phyloP scores from a whole-genome alignment of 2,329 filamentous ascomycete genomes.

The Paracamarosporium sp. region DNA sequence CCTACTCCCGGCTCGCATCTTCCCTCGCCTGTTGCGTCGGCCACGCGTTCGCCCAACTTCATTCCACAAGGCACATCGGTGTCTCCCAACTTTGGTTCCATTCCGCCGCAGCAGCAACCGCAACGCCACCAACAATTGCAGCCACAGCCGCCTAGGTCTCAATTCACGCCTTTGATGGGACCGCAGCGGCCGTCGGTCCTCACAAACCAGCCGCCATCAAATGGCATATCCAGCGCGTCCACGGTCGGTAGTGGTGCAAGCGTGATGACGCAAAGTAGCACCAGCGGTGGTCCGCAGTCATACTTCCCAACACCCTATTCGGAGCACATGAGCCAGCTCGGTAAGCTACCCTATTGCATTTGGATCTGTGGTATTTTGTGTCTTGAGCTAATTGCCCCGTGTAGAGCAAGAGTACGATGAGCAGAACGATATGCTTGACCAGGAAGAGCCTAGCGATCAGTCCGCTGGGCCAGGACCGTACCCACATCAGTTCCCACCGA shows the following conservation, averaged over 20 bases:
- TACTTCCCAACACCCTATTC: slow-evolving; percentile 91
- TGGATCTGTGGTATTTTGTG: slow-evolving; percentile 65
- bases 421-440: slow-evolving; percentile 86
- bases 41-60: slow-evolving; percentile 67
- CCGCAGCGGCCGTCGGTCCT: slow-evolving; percentile 47
- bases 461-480: slow-evolving; percentile 73
- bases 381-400: slow-evolving; percentile 72
- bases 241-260: slow-evolving; percentile 44
- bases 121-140: slow-evolving; percentile 54
- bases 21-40: slow-evolving; percentile 67
- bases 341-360: slow-evolving; percentile 72
- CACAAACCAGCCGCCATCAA: slow-evolving; percentile 44
- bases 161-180: slow-evolving; percentile 52
- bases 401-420: slow-evolving; percentile 98
- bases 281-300: slow-evolving; percentile 48
- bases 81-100: slow-evolving; percentile 64
- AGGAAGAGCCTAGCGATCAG: slow-evolving; percentile 71
- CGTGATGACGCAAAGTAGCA: slow-evolving; percentile 44
- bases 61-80: slow-evolving; percentile 65
- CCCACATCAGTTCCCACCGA: slow-evolving; percentile 59
- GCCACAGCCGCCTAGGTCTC: slow-evolving; percentile 56
- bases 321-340: slow-evolving; percentile 93
- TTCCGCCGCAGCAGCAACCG: slow-evolving; percentile 57
- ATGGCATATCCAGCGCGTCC: slow-evolving; percentile 45
- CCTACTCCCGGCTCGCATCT: slow-evolving; percentile 83